Evolutionary conservation across 2,329 filamentous ascomycete genomes (phyloP).

Genomic region (Aspergillus fischeri): DNA sequence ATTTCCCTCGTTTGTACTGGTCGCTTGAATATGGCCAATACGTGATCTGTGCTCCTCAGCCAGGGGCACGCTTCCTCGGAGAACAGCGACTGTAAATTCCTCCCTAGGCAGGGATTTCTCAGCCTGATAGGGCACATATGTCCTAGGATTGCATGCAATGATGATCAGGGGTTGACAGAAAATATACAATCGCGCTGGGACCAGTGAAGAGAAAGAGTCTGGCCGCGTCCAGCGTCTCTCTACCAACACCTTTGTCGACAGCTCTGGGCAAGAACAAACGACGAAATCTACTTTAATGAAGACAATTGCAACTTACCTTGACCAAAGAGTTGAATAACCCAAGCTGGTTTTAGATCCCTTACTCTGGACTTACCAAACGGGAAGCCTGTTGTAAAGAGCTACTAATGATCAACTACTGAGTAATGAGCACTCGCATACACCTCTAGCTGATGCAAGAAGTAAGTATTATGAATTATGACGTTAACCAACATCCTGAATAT

Average conservation of each 20-base stretch:
- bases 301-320: background rate
- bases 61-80: background rate
- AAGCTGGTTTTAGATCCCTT: background rate
- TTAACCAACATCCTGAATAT: background rate
- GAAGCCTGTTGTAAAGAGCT: too few relatives aligned
- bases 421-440: background rate
- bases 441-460: background rate
- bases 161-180: conserved; percentile 1
- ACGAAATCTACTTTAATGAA: too few relatives aligned
- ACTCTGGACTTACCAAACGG: too few relatives aligned
- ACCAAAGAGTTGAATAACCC: background rate
- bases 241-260: background rate
- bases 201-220: conserved; percentile 1
- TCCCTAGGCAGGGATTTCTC: background rate
- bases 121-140: background rate
- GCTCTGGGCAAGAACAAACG: background rate
- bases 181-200: background rate
- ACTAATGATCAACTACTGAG: background rate
- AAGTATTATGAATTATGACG: background rate
- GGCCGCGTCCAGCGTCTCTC: conserved; percentile 4
- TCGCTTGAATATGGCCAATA: background rate
- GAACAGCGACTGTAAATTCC: background rate
- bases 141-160: conserved; percentile 7
- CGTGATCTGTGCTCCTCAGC: background rate
- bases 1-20: background rate